These are phyloP conservation scores for Pestalotiopsis fici DNA, from an alignment of 2,329 filamentous ascomycete species.

Conservation along the genomic window DNA sequence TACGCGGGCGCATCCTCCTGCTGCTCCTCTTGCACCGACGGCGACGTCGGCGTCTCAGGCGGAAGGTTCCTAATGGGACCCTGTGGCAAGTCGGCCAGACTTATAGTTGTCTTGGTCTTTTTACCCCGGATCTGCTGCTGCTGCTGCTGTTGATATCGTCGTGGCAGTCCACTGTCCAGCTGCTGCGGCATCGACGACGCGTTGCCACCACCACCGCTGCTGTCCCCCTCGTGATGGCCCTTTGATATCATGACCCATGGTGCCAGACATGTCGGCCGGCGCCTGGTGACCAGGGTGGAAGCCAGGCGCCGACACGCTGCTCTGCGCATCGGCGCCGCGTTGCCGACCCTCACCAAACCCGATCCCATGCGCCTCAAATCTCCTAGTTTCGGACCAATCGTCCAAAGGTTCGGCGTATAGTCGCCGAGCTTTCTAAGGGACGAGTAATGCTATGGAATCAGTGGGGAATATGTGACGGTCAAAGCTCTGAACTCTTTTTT, in stretches of 20 bases:
- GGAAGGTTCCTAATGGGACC: slow-evolving; percentile 48
- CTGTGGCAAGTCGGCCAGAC: slow-evolving; percentile 59
- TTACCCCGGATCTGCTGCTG: slow-evolving; percentile 4
- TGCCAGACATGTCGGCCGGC: background rate
- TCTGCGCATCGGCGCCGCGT: background rate
- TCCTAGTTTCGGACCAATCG: background rate
- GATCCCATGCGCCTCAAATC: background rate
- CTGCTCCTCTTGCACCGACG: slow-evolving; percentile 20
- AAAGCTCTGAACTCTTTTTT: background rate
- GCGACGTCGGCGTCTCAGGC: slow-evolving; percentile 27
- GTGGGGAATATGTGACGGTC: no score
- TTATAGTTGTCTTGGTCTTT: slow-evolving; percentile 34
- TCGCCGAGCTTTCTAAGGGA: no score
- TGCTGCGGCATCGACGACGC: background rate
- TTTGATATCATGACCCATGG: background rate
- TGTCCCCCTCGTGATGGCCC: background rate
- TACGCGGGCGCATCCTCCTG: slow-evolving; percentile 59
- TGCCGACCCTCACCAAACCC: background rate
- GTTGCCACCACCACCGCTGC: no score
- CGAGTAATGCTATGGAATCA: no score
- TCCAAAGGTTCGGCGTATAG: no score
- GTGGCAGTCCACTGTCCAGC: background rate
- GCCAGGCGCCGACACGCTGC: slow-evolving; percentile 6
- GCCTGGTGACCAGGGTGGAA: background rate
- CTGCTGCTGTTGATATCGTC: no score